Percentiles rank a stretch among this genome's conserved stretches.
Evolutionary conservation across 2,329 filamentous ascomycete genomes (phyloP).

Genomic region (Colletotrichum sublineola): DNA sequence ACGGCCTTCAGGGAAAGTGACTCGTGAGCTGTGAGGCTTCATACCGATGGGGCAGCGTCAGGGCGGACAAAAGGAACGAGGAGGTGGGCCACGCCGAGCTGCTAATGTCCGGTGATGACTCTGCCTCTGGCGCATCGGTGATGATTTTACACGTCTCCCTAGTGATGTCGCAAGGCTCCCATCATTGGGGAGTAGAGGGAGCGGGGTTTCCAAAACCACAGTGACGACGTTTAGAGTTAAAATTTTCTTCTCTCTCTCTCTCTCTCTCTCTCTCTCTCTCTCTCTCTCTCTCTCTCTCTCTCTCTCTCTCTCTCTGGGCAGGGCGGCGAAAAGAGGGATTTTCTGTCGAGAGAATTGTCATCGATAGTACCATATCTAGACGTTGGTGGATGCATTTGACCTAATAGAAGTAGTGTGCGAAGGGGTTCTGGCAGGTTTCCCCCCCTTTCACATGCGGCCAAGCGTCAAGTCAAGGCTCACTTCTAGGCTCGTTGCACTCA

Average conservation of each 20-base stretch:
- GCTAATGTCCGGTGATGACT: constrained; percentile 23
- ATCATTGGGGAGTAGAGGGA: constrained; percentile 8
- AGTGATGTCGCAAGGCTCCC: constrained; percentile 7
- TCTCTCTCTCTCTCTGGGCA: background rate
- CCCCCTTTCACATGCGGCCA: background rate
- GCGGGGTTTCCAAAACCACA: constrained; percentile 3
- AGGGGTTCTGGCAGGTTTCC: background rate
- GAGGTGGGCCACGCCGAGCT: background rate
- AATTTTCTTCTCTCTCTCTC: background rate
- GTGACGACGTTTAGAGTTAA: constrained; percentile 13
- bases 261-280: no score
- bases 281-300: no score
- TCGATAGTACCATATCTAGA: constrained; percentile 7
- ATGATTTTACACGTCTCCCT: constrained; percentile 16
- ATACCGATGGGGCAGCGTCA: background rate
- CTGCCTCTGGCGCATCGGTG: constrained; percentile 4
- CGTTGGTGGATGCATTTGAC: constrained; percentile 20
- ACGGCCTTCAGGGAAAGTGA: constrained; percentile 23
- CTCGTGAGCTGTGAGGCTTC: constrained; percentile 29
- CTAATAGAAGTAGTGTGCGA: background rate
- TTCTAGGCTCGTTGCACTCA: constrained; percentile 19
- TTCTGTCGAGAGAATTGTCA: constrained; percentile 5
- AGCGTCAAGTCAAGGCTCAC: constrained; percentile 7
- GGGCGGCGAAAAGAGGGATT: constrained; percentile 29
- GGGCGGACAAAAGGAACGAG: background rate